Evolutionary conservation across 2,329 filamentous ascomycete species (phyloP).

Genomic region (Claviceps africana): DNA sequence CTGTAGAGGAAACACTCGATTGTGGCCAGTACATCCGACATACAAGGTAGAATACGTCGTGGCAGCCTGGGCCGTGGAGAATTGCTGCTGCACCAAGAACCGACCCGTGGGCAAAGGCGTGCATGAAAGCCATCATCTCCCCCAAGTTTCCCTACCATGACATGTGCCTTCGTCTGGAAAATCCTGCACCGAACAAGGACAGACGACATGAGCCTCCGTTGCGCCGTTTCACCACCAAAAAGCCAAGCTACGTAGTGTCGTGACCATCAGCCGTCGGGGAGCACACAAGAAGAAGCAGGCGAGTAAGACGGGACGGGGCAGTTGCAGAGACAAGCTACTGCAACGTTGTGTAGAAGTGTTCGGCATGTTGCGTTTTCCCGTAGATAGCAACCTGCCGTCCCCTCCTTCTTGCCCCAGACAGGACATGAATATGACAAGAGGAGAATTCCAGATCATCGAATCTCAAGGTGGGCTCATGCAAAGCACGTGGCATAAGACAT

Average conservation of each 20-base stretch:
- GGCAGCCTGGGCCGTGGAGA: too few species aligned
- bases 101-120: too few species aligned
- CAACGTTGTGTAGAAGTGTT: background rate
- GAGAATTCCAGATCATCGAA: background rate
- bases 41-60: too few species aligned
- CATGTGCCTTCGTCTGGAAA: background rate
- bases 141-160: too few species aligned
- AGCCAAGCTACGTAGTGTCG: background rate
- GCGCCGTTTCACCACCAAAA: background rate
- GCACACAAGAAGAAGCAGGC: background rate
- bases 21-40: too few species aligned
- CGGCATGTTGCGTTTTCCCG: background rate
- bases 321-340: background rate
- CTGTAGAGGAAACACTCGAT: too few species aligned
- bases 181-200: background rate
- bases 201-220: background rate
- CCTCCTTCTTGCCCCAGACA: background rate
- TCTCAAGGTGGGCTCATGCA: background rate
- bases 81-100: too few species aligned
- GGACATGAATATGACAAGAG: background rate
- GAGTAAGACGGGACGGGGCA: background rate
- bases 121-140: too few species aligned
- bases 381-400: too few species aligned
- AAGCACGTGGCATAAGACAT: background rate
- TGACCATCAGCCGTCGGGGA: background rate